Evolutionary conservation across 2,329 filamentous ascomycete species (phyloP).

Genomic region (Apiospora phragmitis): DNA sequence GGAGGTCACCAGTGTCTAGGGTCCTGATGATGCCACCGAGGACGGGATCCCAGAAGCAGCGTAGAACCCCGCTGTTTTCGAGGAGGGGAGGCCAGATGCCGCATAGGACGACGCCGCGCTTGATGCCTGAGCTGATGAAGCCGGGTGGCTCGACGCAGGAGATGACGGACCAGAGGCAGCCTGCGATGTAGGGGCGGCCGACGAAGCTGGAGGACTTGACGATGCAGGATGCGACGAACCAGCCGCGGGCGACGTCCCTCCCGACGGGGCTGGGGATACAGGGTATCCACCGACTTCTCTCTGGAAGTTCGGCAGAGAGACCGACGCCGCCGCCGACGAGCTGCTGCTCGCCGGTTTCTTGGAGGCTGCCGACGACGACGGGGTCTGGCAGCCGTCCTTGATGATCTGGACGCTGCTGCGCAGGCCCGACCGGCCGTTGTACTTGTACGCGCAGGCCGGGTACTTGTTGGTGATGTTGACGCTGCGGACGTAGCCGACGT

Average conservation of each 20-base stretch:
- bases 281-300: background rate
- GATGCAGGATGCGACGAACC: background rate
- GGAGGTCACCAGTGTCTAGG: background rate
- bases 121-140: background rate
- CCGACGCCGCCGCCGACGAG: background rate
- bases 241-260: background rate
- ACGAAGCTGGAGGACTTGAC: background rate
- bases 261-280: background rate
- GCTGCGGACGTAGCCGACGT: conserved; percentile 32
- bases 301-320: background rate
- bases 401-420: conserved; percentile 14
- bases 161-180: background rate
- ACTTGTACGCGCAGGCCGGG: conserved; percentile 32
- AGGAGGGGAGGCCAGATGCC: background rate
- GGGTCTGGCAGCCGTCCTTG: background rate
- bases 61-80: background rate
- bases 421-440: conserved; percentile 27
- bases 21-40: background rate
- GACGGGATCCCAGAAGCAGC: background rate
- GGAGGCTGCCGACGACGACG: background rate
- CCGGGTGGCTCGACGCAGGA: background rate
- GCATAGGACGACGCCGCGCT: background rate
- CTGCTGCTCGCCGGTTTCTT: background rate
- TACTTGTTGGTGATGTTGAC: conserved; percentile 35
- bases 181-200: background rate